Evolutionary conservation across 2,329 filamentous ascomycete genomes (phyloP).

Genomic region (Aspergillus awamori): DNA sequence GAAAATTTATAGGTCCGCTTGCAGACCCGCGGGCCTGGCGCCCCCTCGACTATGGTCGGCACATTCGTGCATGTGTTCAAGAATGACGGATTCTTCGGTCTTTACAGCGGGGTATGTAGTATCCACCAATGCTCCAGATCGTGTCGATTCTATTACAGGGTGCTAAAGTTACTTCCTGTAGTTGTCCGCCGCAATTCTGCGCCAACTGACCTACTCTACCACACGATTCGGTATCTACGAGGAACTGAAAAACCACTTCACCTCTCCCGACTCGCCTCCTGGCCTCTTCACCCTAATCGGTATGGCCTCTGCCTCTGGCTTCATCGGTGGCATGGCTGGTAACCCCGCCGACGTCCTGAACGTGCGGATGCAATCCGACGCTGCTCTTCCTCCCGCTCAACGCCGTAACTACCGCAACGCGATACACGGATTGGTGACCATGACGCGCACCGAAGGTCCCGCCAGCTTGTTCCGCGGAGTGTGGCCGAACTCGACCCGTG

Average conservation of each 20-base stretch:
- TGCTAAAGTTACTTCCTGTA: slow-evolving; percentile 30
- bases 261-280: slow-evolving; percentile 57
- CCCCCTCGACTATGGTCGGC: slow-evolving; percentile 77
- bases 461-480: slow-evolving; percentile 76
- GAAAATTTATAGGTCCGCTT: slow-evolving; percentile 69
- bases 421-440: slow-evolving; percentile 79
- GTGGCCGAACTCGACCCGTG: slow-evolving; percentile 64
- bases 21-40: slow-evolving; percentile 77
- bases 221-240: slow-evolving; percentile 97
- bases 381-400: slow-evolving; percentile 70
- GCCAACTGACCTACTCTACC: slow-evolving; percentile 94
- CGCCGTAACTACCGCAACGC: slow-evolving; percentile 89
- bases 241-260: slow-evolving; percentile 75
- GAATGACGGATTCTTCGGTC: slow-evolving; percentile 72
- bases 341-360: slow-evolving; percentile 97
- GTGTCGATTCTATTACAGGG: too few species aligned
- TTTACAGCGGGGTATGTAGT: slow-evolving; percentile 75
- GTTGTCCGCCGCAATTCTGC: slow-evolving; percentile 87
- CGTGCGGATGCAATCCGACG: slow-evolving; percentile 96
- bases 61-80: slow-evolving; percentile 82
- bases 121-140: too few species aligned
- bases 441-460: slow-evolving; percentile 82
- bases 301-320: slow-evolving; percentile 81
- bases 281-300: slow-evolving; percentile 76
- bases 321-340: slow-evolving; percentile 84